Base-by-base conservation (phyloP, 179 eudicot species). In the Beta corolliflora region DNA sequence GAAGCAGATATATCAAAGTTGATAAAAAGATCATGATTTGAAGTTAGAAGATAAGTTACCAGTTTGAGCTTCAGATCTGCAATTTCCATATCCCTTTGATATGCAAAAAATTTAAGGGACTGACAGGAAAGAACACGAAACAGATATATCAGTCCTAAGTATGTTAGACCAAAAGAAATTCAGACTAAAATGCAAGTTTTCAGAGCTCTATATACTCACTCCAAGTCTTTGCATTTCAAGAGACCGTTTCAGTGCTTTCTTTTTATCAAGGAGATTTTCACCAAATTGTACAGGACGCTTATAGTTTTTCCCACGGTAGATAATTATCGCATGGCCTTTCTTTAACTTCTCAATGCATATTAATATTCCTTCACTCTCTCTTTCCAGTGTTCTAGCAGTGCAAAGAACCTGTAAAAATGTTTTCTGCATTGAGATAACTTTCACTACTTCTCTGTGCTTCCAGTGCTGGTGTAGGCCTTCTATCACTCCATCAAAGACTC, bases 391-490 rank as follows among this genome's bases (percentile, higher is more conserved):
- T 82, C 81, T 90, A 63, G 99, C 97, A 56, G 98, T 94, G 69
- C 87, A 74, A 65, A 90, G 61, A 44, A 97, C 89, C 83, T 83
- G 91, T 23, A 90, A 76, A 74, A 88, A 84, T 63, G 83, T 84
- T 84, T 75, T 90, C 85, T 97, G 98, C 95, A 89, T 91, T 41
- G 97, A 90, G 25, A 94, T 84, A 81, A 97, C 98, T 84, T 97
- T 97, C 19, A 83, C 95, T n/a, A 94, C 65, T 86, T 97, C 99
- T 79, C 93, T 86, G 90, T 97, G 97, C 85, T 97, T 97, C 99
- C 99, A 97, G 36, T 97, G 99, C 89, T 97, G 99, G 82, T 91
- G 93, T 81, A 97, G 60, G 61, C 98, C 97, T 90, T 93, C 98
- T 75, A 97, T 86, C 63, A 97, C 97, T 84, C 99, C 99, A 84